These are phyloP conservation scores for Gaeumannomyces tritici DNA, from an alignment of 2,329 filamentous ascomycete genomes.

Conservation along the genomic window DNA sequence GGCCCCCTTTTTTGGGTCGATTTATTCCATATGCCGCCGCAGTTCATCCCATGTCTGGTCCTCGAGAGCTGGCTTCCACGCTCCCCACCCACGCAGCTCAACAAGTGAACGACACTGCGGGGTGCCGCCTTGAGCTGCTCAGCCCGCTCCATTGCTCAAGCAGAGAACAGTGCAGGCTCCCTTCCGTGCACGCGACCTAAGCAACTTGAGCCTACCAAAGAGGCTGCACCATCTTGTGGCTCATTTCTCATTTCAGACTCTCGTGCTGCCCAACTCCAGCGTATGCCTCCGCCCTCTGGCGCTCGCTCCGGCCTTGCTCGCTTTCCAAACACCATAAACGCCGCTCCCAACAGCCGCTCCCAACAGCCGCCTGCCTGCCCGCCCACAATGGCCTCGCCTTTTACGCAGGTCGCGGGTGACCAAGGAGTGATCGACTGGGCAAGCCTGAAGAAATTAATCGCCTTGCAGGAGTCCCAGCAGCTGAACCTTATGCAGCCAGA, in stretches of 20 bases:
- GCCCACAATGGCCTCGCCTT: not conserved
- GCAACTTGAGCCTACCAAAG: not conserved
- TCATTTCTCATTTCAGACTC: not conserved
- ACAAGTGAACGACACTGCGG: not conserved
- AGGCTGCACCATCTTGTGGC: not conserved
- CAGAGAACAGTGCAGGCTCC: not conserved
- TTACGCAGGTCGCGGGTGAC: not conserved
- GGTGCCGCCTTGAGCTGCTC: not conserved
- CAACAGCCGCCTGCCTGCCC: too few species aligned
- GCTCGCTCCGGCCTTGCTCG: not conserved
- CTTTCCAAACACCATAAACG: not conserved
- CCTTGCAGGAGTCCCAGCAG: slow-evolving; percentile 27
- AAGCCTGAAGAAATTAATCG: slow-evolving; percentile 29
- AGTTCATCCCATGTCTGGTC: not conserved
- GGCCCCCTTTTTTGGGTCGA: not conserved
- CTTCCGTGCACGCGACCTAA: not conserved
- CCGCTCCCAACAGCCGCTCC: too few species aligned
- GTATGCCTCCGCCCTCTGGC: not conserved
- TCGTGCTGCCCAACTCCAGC: not conserved
- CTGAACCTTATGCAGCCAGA: slow-evolving; percentile 19
- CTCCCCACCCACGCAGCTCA: not conserved
- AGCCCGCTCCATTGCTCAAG: not conserved
- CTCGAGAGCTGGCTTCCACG: not conserved
- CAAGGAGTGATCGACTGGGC: not conserved
- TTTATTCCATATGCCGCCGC: not conserved